Evolutionary conservation across 23 red algal genomes (phyloP).

Genomic region (Gracilaria gracilis): DNA sequence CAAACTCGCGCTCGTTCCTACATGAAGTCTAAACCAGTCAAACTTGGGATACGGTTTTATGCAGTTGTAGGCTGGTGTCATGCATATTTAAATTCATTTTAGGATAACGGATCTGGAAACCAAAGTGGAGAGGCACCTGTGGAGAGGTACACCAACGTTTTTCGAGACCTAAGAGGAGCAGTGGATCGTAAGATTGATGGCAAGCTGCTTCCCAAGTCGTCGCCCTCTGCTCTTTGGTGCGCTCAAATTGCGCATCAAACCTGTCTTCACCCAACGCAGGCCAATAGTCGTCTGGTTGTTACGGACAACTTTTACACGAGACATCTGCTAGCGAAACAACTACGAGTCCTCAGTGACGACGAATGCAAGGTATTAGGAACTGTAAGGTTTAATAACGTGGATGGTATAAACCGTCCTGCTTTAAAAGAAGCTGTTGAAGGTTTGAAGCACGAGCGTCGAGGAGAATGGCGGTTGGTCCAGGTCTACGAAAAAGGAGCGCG

Average conservation of each 20-base stretch:
- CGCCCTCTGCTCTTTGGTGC: not conserved
- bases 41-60: slow-evolving; percentile 4
- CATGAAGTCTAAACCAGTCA: slow-evolving; percentile 20
- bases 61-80: not conserved
- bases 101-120: slow-evolving; percentile 10
- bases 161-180: not conserved
- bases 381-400: not conserved
- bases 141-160: not conserved
- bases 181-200: not conserved
- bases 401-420: not conserved
- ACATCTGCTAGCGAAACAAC: not conserved
- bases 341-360: not conserved
- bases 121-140: not conserved
- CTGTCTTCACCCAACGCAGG: not conserved
- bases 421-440: slow-evolving; percentile 10
- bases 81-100: not conserved
- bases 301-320: slow-evolving; percentile 12
- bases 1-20: not conserved
- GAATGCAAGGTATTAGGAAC: not conserved
- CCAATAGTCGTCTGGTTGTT: not conserved
- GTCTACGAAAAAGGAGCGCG: not conserved
- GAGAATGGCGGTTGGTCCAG: not conserved
- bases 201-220: not conserved
- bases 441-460: not conserved
- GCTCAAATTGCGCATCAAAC: slow-evolving; percentile 1